Conservation (phyloP, 148 eudicot genomes). For the Persicaria tinctoria region DNA sequence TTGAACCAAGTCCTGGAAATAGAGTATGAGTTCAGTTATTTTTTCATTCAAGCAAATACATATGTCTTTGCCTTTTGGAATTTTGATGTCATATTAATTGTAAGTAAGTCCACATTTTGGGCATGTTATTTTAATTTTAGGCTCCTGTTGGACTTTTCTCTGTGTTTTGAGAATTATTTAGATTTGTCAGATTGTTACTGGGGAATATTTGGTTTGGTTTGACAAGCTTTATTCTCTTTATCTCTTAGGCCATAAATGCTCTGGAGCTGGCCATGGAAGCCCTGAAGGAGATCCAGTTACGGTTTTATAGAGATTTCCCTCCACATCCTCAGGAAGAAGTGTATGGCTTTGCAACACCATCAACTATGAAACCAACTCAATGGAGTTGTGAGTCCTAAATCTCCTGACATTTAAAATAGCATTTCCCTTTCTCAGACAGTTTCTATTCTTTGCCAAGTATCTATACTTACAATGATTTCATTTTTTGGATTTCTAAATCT, state of each 20-base stretch:
- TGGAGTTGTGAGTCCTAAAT: constrained; percentile 82
- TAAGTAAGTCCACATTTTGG: too few relatives aligned
- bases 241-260: constrained; percentile 76
- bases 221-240: not conserved
- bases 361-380: constrained; percentile 98
- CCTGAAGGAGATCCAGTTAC: constrained; percentile 66
- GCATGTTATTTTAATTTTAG: not conserved
- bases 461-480: not conserved
- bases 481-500: constrained; percentile 4
- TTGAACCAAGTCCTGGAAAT: not conserved
- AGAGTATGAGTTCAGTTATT: not conserved
- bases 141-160: not conserved
- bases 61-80: too few relatives aligned
- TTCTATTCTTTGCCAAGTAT: not conserved
- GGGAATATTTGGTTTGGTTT: not conserved
- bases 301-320: constrained; percentile 85
- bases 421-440: not conserved
- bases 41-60: too few relatives aligned
- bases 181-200: not conserved
- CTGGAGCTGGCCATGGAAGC: constrained; percentile 95
- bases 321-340: constrained; percentile 72
- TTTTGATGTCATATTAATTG: too few relatives aligned
- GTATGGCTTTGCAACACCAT: constrained; percentile 91
- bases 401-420: constrained; percentile 20
- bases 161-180: not conserved